A percentile compares a stretch with the other conserved stretches of the same genome.
phyloP scores from a whole-genome alignment of 129 eudicot genomes.

The Artemisia argyi region DNA sequence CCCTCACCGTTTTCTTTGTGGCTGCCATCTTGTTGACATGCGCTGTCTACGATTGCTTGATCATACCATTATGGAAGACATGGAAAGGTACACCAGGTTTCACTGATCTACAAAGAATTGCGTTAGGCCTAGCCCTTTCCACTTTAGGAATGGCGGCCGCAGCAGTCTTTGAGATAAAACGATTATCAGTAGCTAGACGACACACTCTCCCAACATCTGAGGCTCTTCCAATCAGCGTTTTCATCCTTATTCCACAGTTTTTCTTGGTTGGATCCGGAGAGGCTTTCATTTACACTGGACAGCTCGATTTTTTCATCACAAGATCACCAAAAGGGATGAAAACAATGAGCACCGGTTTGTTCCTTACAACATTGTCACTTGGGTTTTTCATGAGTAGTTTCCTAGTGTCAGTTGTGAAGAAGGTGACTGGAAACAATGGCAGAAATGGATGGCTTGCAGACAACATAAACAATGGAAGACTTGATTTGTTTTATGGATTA shows the following conservation, averaged over 20 bases:
- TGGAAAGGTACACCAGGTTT: conserved; percentile 93
- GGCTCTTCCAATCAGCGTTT: conserved; percentile 75
- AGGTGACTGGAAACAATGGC: conserved; percentile 46
- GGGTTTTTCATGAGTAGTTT: conserved; percentile 91
- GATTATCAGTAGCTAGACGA: conserved; percentile 53
- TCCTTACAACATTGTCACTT: conserved; percentile 80
- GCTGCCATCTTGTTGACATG: conserved; percentile 72
- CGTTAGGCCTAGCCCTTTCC: conserved; percentile 64
- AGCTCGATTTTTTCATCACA: conserved; percentile 90
- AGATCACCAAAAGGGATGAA: conserved; percentile 95
- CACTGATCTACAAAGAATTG: conserved; percentile 71
- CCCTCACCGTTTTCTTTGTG: conserved; percentile 91
- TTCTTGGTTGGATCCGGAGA: conserved; percentile 84
- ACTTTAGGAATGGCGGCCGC: conserved; percentile 82
- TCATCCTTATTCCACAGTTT: conserved; percentile 79
- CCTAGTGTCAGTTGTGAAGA: conserved; percentile 68
- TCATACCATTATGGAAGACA: conserved; percentile 85
- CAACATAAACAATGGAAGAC: conserved; percentile 74
- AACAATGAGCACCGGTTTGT: conserved; percentile 95
- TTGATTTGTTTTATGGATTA: conserved; percentile 71
- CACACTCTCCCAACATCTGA: conserved; percentile 1
- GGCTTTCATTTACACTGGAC: conserved; percentile 95
- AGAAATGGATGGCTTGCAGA: conserved; percentile 80
- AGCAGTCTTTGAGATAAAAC: conserved; percentile 56
- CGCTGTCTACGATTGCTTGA: conserved; percentile 66